Evolutionary conservation across 2,329 filamentous ascomycete species (phyloP).

Genomic region (Sarocladium kiliense): DNA sequence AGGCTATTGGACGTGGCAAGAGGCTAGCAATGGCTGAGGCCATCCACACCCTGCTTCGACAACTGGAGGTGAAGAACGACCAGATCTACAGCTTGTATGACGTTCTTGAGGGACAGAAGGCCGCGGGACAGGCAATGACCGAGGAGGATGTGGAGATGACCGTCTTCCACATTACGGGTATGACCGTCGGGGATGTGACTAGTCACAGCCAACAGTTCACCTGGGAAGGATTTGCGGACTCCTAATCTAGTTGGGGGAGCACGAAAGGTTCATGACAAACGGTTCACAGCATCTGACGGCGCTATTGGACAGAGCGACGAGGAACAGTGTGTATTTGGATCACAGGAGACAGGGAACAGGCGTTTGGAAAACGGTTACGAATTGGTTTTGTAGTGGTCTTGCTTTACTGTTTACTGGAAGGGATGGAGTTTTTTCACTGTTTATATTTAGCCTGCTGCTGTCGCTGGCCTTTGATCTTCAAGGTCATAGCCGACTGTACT

Average conservation of each 20-base stretch:
- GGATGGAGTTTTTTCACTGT: constrained; percentile 3
- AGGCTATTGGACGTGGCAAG: constrained; percentile 58
- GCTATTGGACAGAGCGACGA: constrained; percentile 7
- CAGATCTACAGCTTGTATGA: constrained; percentile 82
- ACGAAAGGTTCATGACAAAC: background rate
- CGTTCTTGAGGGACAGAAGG: constrained; percentile 75
- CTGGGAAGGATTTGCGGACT: constrained; percentile 34
- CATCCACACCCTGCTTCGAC: constrained; percentile 48
- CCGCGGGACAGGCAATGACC: constrained; percentile 56
- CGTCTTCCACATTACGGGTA: constrained; percentile 48
- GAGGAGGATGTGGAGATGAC: constrained; percentile 61
- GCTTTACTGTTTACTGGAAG: background rate
- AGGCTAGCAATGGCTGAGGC: constrained; percentile 55
- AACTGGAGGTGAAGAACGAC: constrained; percentile 52
- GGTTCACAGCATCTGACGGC: constrained; percentile 1
- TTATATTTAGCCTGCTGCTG: background rate
- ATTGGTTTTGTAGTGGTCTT: background rate
- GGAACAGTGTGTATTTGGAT: background rate
- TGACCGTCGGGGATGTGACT: constrained; percentile 37
- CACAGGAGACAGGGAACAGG: background rate
- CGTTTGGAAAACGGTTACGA: background rate
- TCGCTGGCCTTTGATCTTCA: too few relatives aligned
- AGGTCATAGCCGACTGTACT: background rate
- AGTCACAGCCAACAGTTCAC: constrained; percentile 32
- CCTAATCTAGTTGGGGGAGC: background rate